Evolutionary conservation across 1,139 yeast genomes (phyloP), one percentile per base, ranked within the genome.

Genomic region (Kurtzmaniella natalensis): DNA sequence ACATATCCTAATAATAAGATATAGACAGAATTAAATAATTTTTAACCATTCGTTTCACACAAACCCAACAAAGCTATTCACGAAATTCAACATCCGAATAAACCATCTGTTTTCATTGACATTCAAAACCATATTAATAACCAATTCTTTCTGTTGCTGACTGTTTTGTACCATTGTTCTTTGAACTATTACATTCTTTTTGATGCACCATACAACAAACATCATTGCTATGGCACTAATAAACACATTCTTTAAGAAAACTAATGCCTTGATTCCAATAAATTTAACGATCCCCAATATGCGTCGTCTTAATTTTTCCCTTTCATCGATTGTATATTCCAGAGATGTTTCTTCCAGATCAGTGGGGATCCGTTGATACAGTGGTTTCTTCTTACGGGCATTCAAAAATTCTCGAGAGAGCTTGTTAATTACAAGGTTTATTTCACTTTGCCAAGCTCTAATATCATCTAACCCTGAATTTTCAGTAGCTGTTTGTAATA

Each of bases 51-150:
- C n/a, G n/a, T n/a, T n/a, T 18, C 43, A 63, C n/a, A 67, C 72
- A 52, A 69, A 68, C 7, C 73, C 73, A 16, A 69, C 71, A 51
- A 66, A 64, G 35, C 66, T 57, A 47, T 68, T 67, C 31, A 69
- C 44, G 34, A 69, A 46, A 18, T 44, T 48, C 31, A 68, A 59
- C 39, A 69, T 46, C 40, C 72, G 55, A 28, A 69, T 57, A 35
- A 69, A 68, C 74, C 74, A 69, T 48, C 64, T 68, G 45, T 69
- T 67, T 41, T 68, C 71, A 39, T 63, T 59, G 8, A 71, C 62
- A 41, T 65, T 64, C 36, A 69, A 52, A 16, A 66, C 55, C 72
- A 69, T 67, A 41, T 66, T 67, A 37, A 69, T 64, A 10, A 69
- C 55, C 46, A 68, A 59, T 42, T 69, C 74, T 41, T 64, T 64